These are phyloP conservation scores for Trametes elegans DNA, from an alignment of 768 basidiomycete species.

Conservation along the genomic window DNA sequence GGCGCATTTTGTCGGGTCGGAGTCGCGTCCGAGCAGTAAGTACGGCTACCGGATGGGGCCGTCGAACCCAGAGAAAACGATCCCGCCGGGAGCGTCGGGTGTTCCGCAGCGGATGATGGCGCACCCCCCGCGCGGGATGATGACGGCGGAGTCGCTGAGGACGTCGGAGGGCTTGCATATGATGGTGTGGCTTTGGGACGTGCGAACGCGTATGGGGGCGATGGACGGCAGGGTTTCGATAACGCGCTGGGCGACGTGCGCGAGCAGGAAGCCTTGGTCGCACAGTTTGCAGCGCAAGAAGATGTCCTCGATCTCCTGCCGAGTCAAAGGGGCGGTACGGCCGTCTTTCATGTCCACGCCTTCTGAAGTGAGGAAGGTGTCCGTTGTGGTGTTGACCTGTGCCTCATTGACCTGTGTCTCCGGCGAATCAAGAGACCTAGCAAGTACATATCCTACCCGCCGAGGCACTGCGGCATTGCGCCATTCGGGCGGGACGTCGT, in stretches of 20 bases:
- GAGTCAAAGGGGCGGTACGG: conserved; percentile 4
- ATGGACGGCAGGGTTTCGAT: conserved; percentile 17
- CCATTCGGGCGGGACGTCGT: background rate
- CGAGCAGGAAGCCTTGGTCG: conserved; percentile 17
- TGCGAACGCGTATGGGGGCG: conserved; percentile 14
- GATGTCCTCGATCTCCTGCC: conserved; percentile 19
- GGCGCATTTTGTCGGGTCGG: conserved; percentile 5
- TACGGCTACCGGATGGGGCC: conserved; percentile 15
- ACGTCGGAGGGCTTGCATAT: conserved; percentile 4
- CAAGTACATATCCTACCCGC: conserved; percentile 17
- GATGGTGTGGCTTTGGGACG: conserved; percentile 8
- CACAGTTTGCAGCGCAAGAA: conserved; percentile 22
- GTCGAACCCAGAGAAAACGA: conserved; percentile 10
- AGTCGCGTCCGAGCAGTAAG: conserved; percentile 14
- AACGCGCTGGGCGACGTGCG: conserved; percentile 18
- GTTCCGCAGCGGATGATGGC: conserved; percentile 5
- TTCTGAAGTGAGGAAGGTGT: conserved; percentile 11
- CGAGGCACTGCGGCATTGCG: background rate
- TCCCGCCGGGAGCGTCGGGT: conserved; percentile 3
- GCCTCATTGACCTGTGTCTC: too few relatives aligned
- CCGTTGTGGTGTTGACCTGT: conserved; percentile 6
- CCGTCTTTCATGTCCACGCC: conserved; percentile 1
- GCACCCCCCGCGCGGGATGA: conserved; percentile 9
- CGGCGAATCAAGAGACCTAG: background rate
- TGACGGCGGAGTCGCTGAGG: conserved; percentile 3